A percentile compares a stretch with the other conserved stretches of the same genome.
phyloP scores from a whole-genome alignment of 1,284 basidiomycete genomes.

The Boletus hoseneyae region DNA sequence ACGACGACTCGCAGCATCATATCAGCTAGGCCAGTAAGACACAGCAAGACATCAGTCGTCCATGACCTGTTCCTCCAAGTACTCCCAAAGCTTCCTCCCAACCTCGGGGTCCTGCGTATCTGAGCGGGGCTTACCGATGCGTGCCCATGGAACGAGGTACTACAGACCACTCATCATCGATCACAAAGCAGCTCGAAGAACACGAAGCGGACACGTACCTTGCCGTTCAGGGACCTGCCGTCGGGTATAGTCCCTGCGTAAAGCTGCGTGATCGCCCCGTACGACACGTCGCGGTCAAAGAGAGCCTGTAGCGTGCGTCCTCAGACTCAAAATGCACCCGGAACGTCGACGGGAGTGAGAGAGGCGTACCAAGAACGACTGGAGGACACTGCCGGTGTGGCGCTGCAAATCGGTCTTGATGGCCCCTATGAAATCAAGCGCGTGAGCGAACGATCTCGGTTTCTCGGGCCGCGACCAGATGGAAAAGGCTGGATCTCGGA shows the following conservation, averaged over 20 bases:
- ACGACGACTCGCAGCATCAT: not conserved
- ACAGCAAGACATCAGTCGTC: constrained; percentile 12
- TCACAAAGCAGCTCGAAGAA: not conserved
- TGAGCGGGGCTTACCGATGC: constrained; percentile 26
- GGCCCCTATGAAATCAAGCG: no score
- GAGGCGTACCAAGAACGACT: not conserved
- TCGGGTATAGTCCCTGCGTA: constrained; percentile 48
- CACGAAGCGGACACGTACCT: constrained; percentile 29
- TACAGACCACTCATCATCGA: constrained; percentile 12
- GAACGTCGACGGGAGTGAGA: not conserved
- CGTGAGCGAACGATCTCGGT: no score
- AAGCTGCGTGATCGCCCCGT: constrained; percentile 51
- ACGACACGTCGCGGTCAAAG: constrained; percentile 27
- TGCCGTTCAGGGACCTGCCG: constrained; percentile 42
- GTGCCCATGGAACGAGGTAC: constrained; percentile 48
- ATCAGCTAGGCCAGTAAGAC: not conserved
- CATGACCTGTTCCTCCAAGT: constrained; percentile 40
- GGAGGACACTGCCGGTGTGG: not conserved
- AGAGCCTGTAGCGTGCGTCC: not conserved
- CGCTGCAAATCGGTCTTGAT: no score
- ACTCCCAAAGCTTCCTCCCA: constrained; percentile 40
- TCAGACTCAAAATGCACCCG: not conserved
- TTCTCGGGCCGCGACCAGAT: no score
- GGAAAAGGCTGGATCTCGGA: no score
- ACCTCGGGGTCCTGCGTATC: constrained; percentile 34